Evolutionary conservation across 2,329 filamentous ascomycete species (phyloP).

Genomic region (Westerdykella ornata): DNA sequence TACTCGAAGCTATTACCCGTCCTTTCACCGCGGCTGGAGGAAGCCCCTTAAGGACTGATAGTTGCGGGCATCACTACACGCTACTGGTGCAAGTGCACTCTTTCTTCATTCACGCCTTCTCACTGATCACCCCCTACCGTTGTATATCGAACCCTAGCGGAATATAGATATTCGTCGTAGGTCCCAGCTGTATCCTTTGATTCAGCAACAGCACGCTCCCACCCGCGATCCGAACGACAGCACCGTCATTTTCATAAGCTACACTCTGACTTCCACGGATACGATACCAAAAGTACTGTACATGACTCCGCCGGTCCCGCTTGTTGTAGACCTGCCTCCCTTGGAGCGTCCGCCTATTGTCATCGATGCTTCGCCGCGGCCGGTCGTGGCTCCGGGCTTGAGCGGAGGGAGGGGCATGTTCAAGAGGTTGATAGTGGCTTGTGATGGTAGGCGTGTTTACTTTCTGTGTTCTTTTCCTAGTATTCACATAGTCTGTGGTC

Average conservation of each 20-base stretch:
- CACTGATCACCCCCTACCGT: not conserved
- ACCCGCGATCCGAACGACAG: not conserved
- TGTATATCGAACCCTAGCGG: not conserved
- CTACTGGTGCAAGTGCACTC: too few relatives aligned
- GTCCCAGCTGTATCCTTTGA: too few relatives aligned
- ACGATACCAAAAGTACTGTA: too few relatives aligned
- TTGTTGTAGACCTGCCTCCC: conserved; percentile 3
- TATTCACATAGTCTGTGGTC: not conserved
- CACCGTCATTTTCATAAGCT: not conserved
- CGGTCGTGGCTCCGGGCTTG: conserved; percentile 23
- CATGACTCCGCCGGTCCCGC: not conserved
- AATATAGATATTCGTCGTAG: too few relatives aligned
- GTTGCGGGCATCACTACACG: too few relatives aligned
- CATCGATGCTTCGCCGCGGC: conserved; percentile 11
- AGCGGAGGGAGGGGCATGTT: conserved; percentile 36
- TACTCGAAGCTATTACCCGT: too few relatives aligned
- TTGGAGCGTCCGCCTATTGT: conserved; percentile 13
- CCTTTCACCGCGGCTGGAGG: too few relatives aligned
- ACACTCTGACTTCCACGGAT: too few relatives aligned
- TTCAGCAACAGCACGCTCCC: too few relatives aligned
- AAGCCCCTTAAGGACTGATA: too few relatives aligned
- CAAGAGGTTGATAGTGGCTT: conserved; percentile 38
- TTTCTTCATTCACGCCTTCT: not conserved
- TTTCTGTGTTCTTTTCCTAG: not conserved
- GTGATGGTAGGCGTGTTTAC: conserved; percentile 25